Evolutionary conservation across 2,329 filamentous ascomycete genomes (phyloP).

Genomic region (Sarocladiaceae sp.): DNA sequence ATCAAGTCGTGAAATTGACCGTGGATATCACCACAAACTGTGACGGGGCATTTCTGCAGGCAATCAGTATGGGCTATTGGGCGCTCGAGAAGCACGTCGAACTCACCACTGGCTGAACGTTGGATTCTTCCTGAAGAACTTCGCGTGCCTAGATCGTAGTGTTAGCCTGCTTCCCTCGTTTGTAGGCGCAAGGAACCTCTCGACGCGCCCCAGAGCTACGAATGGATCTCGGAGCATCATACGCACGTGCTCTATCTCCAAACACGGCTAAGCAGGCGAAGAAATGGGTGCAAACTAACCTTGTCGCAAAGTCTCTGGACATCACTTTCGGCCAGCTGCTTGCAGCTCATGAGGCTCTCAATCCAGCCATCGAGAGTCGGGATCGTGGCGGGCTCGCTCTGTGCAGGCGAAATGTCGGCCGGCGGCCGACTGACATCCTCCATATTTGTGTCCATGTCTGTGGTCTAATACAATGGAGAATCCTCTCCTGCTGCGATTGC

Average conservation of each 20-base stretch:
- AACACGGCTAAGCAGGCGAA: no score
- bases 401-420: slow-evolving; percentile 66
- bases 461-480: not conserved
- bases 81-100: slow-evolving; percentile 11
- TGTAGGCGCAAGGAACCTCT: no score
- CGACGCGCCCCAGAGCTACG: no score
- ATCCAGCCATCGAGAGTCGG: slow-evolving; percentile 97
- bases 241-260: no score
- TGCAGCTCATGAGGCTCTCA: slow-evolving; percentile 96
- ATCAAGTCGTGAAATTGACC: slow-evolving; percentile 95
- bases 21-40: slow-evolving; percentile 94
- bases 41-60: slow-evolving; percentile 89
- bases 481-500: not conserved
- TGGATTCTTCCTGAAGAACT: slow-evolving; percentile 94
- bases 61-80: slow-evolving; percentile 21
- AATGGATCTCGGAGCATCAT: no score
- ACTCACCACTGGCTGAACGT: slow-evolving; percentile 95
- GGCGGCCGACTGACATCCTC: slow-evolving; percentile 90
- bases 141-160: slow-evolving; percentile 90
- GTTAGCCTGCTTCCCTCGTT: no score
- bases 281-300: slow-evolving; percentile 57
- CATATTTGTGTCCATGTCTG: slow-evolving; percentile 92
- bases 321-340: slow-evolving; percentile 90
- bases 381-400: slow-evolving; percentile 78
- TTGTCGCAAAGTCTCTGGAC: slow-evolving; percentile 97